Evolutionary conservation across 2,329 filamentous ascomycete genomes (phyloP), one percentile per base, ranked within the genome.

Genomic region (Annulohypoxylon truncatum): DNA sequence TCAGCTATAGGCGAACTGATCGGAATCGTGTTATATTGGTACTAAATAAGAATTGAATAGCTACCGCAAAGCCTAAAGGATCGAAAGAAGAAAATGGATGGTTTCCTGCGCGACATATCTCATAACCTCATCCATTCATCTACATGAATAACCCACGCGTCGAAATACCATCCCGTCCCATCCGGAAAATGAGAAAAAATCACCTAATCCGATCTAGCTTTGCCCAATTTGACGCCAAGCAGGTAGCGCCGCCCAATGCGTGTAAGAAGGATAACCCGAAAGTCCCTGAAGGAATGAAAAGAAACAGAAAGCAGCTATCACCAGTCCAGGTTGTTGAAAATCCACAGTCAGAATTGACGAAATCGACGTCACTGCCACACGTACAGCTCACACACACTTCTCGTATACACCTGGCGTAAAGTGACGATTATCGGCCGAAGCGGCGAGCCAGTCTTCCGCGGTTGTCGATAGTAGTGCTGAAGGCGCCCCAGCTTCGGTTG

Each of bases 401-500:
- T 29, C 40, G 75, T 68, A 12, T 76, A 72, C 33, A 38, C 26
- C 4, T 35, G n/a, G 15, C 29, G 74, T 75, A 44, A n/a, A 28
- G 18, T 15, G 33, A 28, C 3, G 12, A 15, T 65, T 51, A 73
- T 65, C 71, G 71, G 9, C 80, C 79, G 20, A 83, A 79, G 18
- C 81, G 81, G 20, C 79, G 79, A 22, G 79, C 74, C 50, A 82
- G 74, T 70, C 78, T 81, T 69, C 78, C 79, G 31, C 80, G 77
- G 31, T 73, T 72, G 33, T 82, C 80, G 13, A 78, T 65, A 24
- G 80, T 79, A 7, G 77, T 76, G 35, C 83, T 80, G 69, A 81
- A 79, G 50, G 77, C 76, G 52, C 76, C 79, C 83, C 80, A 85
- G 75, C 77, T 82, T 64, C 79, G 80, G 67, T 85, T 81, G n/a